phyloP scores from a whole-genome alignment of 306 rosid genomes.

The Coriaria nepalensis region DNA sequence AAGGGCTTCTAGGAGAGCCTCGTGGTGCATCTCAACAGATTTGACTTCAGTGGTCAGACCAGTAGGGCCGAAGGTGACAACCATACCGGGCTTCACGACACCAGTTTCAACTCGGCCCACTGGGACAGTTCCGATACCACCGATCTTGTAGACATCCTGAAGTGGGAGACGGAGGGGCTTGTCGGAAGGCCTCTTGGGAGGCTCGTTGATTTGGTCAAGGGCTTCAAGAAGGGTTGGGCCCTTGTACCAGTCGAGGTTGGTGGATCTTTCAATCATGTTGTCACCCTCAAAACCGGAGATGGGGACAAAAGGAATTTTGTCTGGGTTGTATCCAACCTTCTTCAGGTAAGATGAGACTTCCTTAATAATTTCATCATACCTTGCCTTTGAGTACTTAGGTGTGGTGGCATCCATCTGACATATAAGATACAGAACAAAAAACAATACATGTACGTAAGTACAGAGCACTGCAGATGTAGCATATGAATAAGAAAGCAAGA shows the following conservation, averaged over 20 bases:
- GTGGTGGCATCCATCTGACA: slow-evolving; percentile 29
- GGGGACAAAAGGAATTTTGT: slow-evolving; percentile 37
- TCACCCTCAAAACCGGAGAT: slow-evolving; percentile 33
- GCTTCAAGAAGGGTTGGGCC: slow-evolving; percentile 22
- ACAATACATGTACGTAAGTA: no score
- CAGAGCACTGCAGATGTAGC: no score
- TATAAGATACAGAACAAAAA: not conserved
- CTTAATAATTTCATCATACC: slow-evolving; percentile 19
- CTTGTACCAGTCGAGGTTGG: slow-evolving; percentile 18
- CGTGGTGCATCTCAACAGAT: slow-evolving; percentile 14
- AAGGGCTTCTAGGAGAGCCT: slow-evolving; percentile 12
- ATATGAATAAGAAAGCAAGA: no score
- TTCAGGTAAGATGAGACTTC: slow-evolving; percentile 30
- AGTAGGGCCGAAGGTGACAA: slow-evolving; percentile 13
- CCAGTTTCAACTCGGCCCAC: slow-evolving; percentile 18
- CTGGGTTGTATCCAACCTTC: slow-evolving; percentile 63
- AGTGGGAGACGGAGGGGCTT: slow-evolving; percentile 22
- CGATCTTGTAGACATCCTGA: slow-evolving; percentile 21
- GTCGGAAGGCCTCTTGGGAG: slow-evolving; percentile 20
- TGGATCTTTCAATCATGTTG: slow-evolving; percentile 19
- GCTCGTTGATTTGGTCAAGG: slow-evolving; percentile 12
- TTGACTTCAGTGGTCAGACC: slow-evolving; percentile 11
- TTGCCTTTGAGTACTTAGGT: slow-evolving; percentile 34
- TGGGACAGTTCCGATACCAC: slow-evolving; percentile 19
- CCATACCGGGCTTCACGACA: slow-evolving; percentile 17